Evolutionary conservation across 176 grass and related monocot species (phyloP).

Genomic region (Eremochloa ophiuroides): DNA sequence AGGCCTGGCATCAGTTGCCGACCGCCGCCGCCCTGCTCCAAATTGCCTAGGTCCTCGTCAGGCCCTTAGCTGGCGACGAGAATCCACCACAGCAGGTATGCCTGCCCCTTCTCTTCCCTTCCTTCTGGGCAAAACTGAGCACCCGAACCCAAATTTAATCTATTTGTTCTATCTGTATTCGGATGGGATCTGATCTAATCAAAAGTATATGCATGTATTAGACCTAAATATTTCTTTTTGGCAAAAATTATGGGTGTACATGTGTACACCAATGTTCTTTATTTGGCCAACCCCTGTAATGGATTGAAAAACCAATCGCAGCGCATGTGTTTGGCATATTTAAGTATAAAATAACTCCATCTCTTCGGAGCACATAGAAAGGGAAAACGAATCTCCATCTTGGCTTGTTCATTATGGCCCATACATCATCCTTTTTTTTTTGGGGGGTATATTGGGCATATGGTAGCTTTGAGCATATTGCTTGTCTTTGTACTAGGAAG

Average conservation of each 20-base stretch:
- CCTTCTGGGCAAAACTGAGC: too few species aligned
- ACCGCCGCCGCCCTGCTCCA: not conserved
- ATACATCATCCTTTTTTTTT: not conserved
- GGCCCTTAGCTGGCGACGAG: too few species aligned
- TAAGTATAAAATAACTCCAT: not conserved
- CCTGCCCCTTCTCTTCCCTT: too few species aligned
- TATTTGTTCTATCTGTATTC: not conserved
- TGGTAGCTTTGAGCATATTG: not conserved
- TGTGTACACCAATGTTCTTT: not conserved
- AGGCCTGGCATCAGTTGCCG: not conserved
- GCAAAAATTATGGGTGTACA: not conserved
- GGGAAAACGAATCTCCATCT: not conserved
- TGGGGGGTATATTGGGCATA: not conserved
- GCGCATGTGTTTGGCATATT: not conserved
- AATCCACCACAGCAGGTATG: too few species aligned
- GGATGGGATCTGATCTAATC: not conserved
- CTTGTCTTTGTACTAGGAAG: not conserved
- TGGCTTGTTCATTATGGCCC: not conserved
- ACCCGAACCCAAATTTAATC: not conserved
- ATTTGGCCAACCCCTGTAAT: not conserved
- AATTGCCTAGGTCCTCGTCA: not conserved
- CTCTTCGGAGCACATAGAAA: not conserved
- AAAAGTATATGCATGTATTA: not conserved
- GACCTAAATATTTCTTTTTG: not conserved
- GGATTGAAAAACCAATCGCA: not conserved